Evolutionary conservation across 352 stramenopile genomes (phyloP).

Genomic region (Phytophthora ramorum): DNA sequence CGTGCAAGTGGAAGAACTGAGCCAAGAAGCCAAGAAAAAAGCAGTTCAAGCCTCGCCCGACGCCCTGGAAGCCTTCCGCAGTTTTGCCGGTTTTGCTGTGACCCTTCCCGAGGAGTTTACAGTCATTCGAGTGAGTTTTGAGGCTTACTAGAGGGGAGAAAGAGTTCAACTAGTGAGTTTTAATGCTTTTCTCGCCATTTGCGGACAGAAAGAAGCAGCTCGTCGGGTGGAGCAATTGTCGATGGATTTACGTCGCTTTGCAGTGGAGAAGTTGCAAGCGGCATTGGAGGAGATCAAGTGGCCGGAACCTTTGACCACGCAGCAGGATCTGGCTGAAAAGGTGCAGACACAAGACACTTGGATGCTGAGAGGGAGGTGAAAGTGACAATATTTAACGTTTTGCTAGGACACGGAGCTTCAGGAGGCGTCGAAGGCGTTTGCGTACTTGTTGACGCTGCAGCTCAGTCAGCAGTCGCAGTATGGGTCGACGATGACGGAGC

Average conservation of each 20-base stretch:
- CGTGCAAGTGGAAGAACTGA: slow-evolving; percentile 63
- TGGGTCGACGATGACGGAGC: slow-evolving; percentile 25
- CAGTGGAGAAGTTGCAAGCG: slow-evolving; percentile 57
- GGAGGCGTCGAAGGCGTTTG: slow-evolving; percentile 51
- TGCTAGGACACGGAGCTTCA: slow-evolving; percentile 34
- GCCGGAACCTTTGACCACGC: slow-evolving; percentile 43
- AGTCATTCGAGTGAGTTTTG: slow-evolving; percentile 51
- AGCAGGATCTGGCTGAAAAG: slow-evolving; percentile 45
- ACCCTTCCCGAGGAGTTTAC: slow-evolving; percentile 51
- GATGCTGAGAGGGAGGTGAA: slow-evolving; percentile 8
- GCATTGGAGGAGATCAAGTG: slow-evolving; percentile 56
- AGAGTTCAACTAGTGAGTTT: neutral
- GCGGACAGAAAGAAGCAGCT: slow-evolving; percentile 48
- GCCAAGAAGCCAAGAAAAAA: slow-evolving; percentile 42
- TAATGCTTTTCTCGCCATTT: slow-evolving; percentile 4
- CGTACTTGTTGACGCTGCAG: slow-evolving; percentile 65
- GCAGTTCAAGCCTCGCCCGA: slow-evolving; percentile 50
- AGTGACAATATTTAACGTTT: slow-evolving; percentile 8
- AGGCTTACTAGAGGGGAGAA: too few relatives aligned
- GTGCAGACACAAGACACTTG: slow-evolving; percentile 7
- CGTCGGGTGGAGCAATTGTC: slow-evolving; percentile 55
- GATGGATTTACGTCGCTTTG: slow-evolving; percentile 55
- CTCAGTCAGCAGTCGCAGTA: slow-evolving; percentile 46
- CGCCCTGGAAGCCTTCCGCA: slow-evolving; percentile 53
- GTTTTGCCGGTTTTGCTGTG: slow-evolving; percentile 45